Base-by-base conservation (phyloP, 2,329 filamentous ascomycete species). In the Zymoseptoria pseudotritici region DNA sequence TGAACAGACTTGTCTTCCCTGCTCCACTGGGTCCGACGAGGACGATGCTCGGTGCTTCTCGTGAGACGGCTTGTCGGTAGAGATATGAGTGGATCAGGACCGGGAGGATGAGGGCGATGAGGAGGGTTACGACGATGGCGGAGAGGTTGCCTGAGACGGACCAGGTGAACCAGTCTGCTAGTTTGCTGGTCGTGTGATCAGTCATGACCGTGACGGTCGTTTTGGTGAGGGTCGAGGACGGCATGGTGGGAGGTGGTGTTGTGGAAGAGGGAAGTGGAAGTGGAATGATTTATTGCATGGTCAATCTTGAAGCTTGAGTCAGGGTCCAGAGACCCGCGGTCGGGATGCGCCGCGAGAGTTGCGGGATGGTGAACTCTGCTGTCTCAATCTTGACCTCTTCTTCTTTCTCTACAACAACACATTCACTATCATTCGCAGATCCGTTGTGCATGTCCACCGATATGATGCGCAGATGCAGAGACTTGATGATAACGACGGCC, bases 1-100 rank as follows among this genome's bases (percentile, higher is more conserved):
- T 91, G n/a, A 91, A 78, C 36, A 97, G 84, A 8, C 89, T 83
- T 0, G 94, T 97, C 79, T 97, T 99, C 70, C 94, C 94, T 55
- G 85, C 83, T 64, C 87, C 89, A 58, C 87, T 86, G 17, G 93
- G 91, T 0, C 94, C 94, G 54, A 92, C 74, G 51, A 96, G 83
- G 9, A 97, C 79, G 62, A 97, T 85, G 7, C 87, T 88, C 55
- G 93, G 91, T 24, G 89, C 82, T 50, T 69, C 67, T 57, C 64
- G 65, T 20, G 65, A 61, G 69, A 88, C 86, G 13, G 86, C 82
- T 55, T 84, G 81, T 58, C 83, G 83, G 73, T 91, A 86, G 71
- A 96, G 82, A 71, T 88, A 78, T 60, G 84, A 73, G 78, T 97
- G 94, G 54, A 97, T 80, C 58, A 96, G 72, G 56, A 96, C 71